Evolutionary conservation across 257 asterid species (phyloP).

Genomic region (Solanum medicagineum): DNA sequence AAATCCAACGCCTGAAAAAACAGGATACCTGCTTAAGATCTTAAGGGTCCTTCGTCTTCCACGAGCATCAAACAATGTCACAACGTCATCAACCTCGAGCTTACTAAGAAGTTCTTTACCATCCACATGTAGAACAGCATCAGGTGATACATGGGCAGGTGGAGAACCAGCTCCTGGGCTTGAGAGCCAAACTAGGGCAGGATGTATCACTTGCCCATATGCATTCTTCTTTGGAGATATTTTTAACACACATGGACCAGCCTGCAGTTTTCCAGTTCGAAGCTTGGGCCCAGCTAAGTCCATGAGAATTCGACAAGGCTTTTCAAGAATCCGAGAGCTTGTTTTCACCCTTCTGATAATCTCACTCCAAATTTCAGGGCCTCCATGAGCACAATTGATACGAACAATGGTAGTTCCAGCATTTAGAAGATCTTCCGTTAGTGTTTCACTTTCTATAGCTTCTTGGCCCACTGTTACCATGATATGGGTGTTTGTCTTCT

Average conservation of each 20-base stretch:
- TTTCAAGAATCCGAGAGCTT: slow-evolving; percentile 46
- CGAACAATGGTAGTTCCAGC: slow-evolving; percentile 52
- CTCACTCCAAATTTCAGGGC: slow-evolving; percentile 44
- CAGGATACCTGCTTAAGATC: slow-evolving; percentile 36
- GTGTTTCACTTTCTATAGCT: slow-evolving; percentile 32
- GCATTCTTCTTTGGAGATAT: slow-evolving; percentile 51
- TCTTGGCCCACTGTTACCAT: slow-evolving; percentile 70
- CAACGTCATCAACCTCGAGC: slow-evolving; percentile 29
- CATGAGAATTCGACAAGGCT: slow-evolving; percentile 66
- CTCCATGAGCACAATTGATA: slow-evolving; percentile 72
- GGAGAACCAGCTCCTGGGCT: slow-evolving; percentile 45
- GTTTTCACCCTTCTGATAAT: slow-evolving; percentile 34
- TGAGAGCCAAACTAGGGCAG: slow-evolving; percentile 54
- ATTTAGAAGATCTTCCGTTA: slow-evolving; percentile 36
- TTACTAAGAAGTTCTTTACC: slow-evolving; percentile 37
- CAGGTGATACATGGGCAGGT: slow-evolving; percentile 50
- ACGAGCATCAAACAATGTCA: slow-evolving; percentile 48
- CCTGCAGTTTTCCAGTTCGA: slow-evolving; percentile 50
- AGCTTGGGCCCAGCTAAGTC: slow-evolving; percentile 82
- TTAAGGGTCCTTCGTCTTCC: slow-evolving; percentile 34
- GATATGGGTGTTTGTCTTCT: slow-evolving; percentile 38
- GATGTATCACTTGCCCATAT: slow-evolving; percentile 27
- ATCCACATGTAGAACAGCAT: slow-evolving; percentile 39
- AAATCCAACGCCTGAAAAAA: slow-evolving; percentile 53
- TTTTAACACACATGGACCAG: slow-evolving; percentile 55